Conservation (phyloP, 768 basidiomycete species). For the Russula sp. region DNA sequence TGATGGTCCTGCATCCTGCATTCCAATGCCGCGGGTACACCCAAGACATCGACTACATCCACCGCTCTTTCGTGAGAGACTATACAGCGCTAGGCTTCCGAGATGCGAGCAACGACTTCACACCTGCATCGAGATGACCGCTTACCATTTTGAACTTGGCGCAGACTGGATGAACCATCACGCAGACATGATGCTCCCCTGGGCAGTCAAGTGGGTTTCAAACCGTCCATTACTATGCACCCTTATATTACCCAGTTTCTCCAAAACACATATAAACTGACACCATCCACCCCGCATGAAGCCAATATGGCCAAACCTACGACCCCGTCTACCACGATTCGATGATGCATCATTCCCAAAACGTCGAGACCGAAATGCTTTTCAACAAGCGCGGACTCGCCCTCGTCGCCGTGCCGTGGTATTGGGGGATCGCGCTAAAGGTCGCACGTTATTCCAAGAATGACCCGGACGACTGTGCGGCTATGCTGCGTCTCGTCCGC, state of each 20-base stretch:
- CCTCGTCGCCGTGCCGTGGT: slow-evolving; percentile 63
- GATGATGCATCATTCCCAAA: slow-evolving; percentile 46
- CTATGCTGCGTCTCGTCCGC: slow-evolving; percentile 60
- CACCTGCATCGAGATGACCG: slow-evolving; percentile 55
- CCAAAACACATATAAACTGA: not conserved
- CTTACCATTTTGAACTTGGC: slow-evolving; percentile 49
- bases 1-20: slow-evolving; percentile 63
- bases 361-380: slow-evolving; percentile 48
- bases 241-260: too few relatives aligned
- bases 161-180: slow-evolving; percentile 78
- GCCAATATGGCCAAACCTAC: slow-evolving; percentile 36
- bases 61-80: slow-evolving; percentile 57
- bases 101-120: slow-evolving; percentile 57
- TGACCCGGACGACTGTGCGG: slow-evolving; percentile 63
- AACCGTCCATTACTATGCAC: too few relatives aligned
- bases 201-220: slow-evolving; percentile 60
- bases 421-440: slow-evolving; percentile 72
- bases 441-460: slow-evolving; percentile 63
- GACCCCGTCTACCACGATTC: slow-evolving; percentile 59
- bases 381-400: slow-evolving; percentile 52
- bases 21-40: slow-evolving; percentile 51
- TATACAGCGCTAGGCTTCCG: slow-evolving; percentile 47
- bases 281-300: slow-evolving; percentile 6
- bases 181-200: slow-evolving; percentile 67
- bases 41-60: slow-evolving; percentile 65